phyloP scores from a whole-genome alignment of 306 rosid genomes.

The Comarum palustre region DNA sequence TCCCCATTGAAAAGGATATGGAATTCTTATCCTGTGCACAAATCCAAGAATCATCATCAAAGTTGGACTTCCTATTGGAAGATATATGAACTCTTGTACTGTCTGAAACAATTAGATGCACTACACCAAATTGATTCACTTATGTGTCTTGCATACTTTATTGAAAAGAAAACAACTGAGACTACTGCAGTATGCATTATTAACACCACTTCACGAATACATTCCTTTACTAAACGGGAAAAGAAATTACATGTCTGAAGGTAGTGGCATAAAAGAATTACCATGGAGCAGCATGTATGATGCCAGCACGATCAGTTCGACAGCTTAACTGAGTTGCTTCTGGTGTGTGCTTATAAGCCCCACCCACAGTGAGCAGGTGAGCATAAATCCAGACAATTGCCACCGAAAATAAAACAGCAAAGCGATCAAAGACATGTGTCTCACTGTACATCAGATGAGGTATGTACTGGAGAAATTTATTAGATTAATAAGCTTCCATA shows the following conservation, averaged over 20 bases:
- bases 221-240: background rate
- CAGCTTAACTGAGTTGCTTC: slow-evolving; percentile 59
- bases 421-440: slow-evolving; percentile 54
- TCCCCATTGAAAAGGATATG: slow-evolving; percentile 99
- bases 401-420: slow-evolving; percentile 81
- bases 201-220: background rate
- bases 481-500: slow-evolving; percentile 8
- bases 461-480: slow-evolving; percentile 56
- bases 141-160: slow-evolving; percentile 3
- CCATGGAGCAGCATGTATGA: slow-evolving; percentile 84
- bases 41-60: slow-evolving; percentile 47
- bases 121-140: slow-evolving; percentile 8
- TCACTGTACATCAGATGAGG: slow-evolving; percentile 66
- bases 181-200: background rate
- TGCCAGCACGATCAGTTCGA: slow-evolving; percentile 91
- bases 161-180: background rate
- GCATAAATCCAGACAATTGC: slow-evolving; percentile 85
- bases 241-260: background rate
- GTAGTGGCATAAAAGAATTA: slow-evolving; percentile 29
- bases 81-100: slow-evolving; percentile 76
- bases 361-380: slow-evolving; percentile 77
- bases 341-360: slow-evolving; percentile 68
- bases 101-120: slow-evolving; percentile 13
- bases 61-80: slow-evolving; percentile 84
- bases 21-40: slow-evolving; percentile 74